A percentile compares a stretch with the other conserved stretches of the same genome.
phyloP scores from a whole-genome alignment of 1,139 yeast species.

The Lodderomyces orthopsilosis region DNA sequence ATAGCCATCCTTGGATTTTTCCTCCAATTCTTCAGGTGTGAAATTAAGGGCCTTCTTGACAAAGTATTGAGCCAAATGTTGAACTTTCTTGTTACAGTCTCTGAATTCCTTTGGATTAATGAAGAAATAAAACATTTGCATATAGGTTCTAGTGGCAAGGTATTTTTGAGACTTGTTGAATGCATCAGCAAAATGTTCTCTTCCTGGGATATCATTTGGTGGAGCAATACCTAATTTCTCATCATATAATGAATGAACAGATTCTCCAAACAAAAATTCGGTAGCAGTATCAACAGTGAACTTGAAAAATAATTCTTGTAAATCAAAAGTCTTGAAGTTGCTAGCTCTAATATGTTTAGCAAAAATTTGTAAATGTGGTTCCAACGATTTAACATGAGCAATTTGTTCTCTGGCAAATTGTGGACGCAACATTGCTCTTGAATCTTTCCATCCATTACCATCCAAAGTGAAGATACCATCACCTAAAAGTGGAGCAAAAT shows the following conservation, averaged over 20 bases:
- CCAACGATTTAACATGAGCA: conserved; percentile 44
- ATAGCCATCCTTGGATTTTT: conserved; percentile 38
- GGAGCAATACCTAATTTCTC: conserved; percentile 23
- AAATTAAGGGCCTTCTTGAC: conserved; percentile 30
- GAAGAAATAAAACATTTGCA: conserved; percentile 28
- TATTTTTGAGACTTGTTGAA: conserved; percentile 32
- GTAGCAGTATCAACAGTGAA: conserved; percentile 59
- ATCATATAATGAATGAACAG: conserved; percentile 40
- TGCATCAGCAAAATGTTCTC: conserved; percentile 22
- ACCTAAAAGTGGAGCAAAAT: conserved; percentile 47
- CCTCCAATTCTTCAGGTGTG: conserved; percentile 35
- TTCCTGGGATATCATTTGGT: conserved; percentile 17
- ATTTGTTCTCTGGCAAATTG: conserved; percentile 54
- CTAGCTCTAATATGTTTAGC: conserved; percentile 25
- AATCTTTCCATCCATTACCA: conserved; percentile 58
- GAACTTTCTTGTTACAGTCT: conserved; percentile 27
- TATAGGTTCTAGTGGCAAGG: conserved; percentile 26
- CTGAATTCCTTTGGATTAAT: conserved; percentile 31
- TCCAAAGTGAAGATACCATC: conserved; percentile 59
- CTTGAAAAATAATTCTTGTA: conserved; percentile 38
- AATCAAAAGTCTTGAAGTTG: conserved; percentile 27
- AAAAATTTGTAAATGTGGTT: conserved; percentile 43
- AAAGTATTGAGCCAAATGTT: conserved; percentile 34
- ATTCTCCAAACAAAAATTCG: conserved; percentile 58
- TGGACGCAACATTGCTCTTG: conserved; percentile 54